A percentile compares a stretch with the other conserved stretches of the same genome.
phyloP scores from a whole-genome alignment of 1,139 yeast genomes.

The Pichia sp. region DNA sequence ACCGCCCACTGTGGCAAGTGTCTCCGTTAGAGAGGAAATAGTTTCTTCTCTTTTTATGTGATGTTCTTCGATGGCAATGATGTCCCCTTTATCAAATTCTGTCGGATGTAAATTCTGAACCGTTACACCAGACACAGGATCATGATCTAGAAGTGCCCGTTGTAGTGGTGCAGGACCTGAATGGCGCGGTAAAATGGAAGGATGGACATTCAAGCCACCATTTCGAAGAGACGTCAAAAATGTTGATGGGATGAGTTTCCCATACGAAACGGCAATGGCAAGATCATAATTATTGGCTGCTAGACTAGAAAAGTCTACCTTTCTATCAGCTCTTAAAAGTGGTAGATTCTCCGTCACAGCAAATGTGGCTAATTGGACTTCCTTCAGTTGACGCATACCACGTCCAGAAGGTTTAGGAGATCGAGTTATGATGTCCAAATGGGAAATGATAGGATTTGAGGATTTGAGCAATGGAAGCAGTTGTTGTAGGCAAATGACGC shows the following conservation, averaged over 20 bases:
- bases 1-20: slow-evolving; percentile 57
- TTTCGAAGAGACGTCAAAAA: slow-evolving; percentile 42
- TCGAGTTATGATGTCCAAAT: slow-evolving; percentile 59
- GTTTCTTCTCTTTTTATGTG: slow-evolving; percentile 32
- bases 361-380: slow-evolving; percentile 48
- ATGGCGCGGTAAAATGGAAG: slow-evolving; percentile 75
- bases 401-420: slow-evolving; percentile 70
- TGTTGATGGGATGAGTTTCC: slow-evolving; percentile 61
- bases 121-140: slow-evolving; percentile 68
- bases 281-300: slow-evolving; percentile 39
- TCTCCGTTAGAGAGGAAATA: slow-evolving; percentile 34
- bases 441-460: slow-evolving; percentile 26
- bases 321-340: slow-evolving; percentile 53
- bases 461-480: slow-evolving; percentile 32
- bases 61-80: slow-evolving; percentile 51
- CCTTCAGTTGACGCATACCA: slow-evolving; percentile 38
- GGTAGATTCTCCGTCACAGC: slow-evolving; percentile 30
- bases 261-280: slow-evolving; percentile 87
- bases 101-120: slow-evolving; percentile 87
- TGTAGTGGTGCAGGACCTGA: slow-evolving; percentile 93
- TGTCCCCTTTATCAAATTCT: slow-evolving; percentile 72
- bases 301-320: slow-evolving; percentile 39
- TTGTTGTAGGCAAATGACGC: slow-evolving; percentile 48
- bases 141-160: slow-evolving; percentile 61
- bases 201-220: slow-evolving; percentile 89